Evolutionary conservation across 2,329 filamentous ascomycete genomes (phyloP), one percentile per base, ranked within the genome.

Genomic region (Sporothrix variecibatus): DNA sequence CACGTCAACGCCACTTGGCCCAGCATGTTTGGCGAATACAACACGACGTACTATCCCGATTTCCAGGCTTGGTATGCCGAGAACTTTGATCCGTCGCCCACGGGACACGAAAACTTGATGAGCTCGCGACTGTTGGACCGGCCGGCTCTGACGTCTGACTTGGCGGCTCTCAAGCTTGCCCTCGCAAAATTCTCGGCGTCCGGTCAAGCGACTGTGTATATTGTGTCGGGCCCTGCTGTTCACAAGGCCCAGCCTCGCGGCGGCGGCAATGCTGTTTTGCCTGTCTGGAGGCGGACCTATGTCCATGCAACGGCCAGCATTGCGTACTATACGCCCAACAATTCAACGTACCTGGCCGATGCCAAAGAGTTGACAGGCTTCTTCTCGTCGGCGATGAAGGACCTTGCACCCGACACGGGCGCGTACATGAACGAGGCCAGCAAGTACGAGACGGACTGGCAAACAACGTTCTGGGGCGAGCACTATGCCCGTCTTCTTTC

Each of bases 41-140:
- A 71, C 64, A 73, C 74, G 2, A 80, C 80, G 0, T 78, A 83
- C 38, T 83, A 81, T 3, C 82, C 82, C 23, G 82, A 82, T 15
- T 79, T 78, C 72, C 74, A 75, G 49, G 75, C 70, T 34, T 79
- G 77, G 78, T 78, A 77, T 71, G 76, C 73, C 51, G 70, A 77
- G 31, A 76, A 79, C 72, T 78, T 76, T 71, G 77, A 78, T 68
- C 74, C 75, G 3, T 75, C 76, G 15, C 73, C 75, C 2, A 74
- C 75, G 11, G 76, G 78, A 20, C 62, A 75, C 51, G 56, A 68
- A 15, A 77, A 73, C 60, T 58, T 76, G 20, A 75, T 76, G 73
- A 75, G 76, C 58, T 73, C 71, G 56, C 84, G 83, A 80, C 78
- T 82, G 74, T 79, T 84, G 71, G 80, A 78, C 15, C 80, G 81